A percentile compares a stretch with the other conserved stretches of the same genome.
Evolutionary conservation across 2,329 filamentous ascomycete genomes (phyloP).

Genomic region (Emmonsia crescens): DNA sequence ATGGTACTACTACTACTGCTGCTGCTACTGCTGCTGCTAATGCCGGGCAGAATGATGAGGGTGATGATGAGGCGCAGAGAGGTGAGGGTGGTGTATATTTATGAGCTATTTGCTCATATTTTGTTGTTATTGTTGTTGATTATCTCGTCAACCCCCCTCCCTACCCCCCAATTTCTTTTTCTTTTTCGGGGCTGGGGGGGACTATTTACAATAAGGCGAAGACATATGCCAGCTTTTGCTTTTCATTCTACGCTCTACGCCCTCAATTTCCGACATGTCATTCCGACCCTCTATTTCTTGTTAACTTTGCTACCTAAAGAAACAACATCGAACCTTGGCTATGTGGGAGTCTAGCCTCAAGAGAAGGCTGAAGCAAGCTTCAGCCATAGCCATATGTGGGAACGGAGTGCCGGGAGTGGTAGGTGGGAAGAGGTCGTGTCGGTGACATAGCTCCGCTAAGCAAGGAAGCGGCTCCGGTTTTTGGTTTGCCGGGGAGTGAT

Average conservation of each 20-base stretch:
- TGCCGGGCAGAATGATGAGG: not conserved
- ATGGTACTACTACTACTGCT: not conserved
- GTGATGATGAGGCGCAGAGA: slow-evolving; percentile 4
- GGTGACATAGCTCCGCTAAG: not conserved
- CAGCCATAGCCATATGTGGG: not conserved
- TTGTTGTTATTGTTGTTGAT: not conserved
- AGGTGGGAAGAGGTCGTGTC: not conserved
- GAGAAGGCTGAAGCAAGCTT: not conserved
- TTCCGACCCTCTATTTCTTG: not conserved
- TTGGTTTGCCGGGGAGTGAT: not conserved
- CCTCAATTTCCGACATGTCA: not conserved
- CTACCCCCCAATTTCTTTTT: not conserved
- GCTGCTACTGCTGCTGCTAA: not conserved
- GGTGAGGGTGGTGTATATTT: not conserved
- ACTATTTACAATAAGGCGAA: not conserved
- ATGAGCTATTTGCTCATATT: not conserved
- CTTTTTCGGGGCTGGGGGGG: not conserved
- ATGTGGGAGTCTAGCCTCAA: not conserved
- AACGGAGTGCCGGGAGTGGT: not conserved
- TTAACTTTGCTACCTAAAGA: not conserved
- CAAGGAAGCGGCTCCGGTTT: not conserved
- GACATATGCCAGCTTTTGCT: not conserved
- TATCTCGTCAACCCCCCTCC: too few relatives aligned
- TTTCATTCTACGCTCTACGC: not conserved
- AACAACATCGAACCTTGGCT: not conserved